Evolutionary conservation across 306 rosid species (phyloP).

Genomic region (Dryas octopetala): DNA sequence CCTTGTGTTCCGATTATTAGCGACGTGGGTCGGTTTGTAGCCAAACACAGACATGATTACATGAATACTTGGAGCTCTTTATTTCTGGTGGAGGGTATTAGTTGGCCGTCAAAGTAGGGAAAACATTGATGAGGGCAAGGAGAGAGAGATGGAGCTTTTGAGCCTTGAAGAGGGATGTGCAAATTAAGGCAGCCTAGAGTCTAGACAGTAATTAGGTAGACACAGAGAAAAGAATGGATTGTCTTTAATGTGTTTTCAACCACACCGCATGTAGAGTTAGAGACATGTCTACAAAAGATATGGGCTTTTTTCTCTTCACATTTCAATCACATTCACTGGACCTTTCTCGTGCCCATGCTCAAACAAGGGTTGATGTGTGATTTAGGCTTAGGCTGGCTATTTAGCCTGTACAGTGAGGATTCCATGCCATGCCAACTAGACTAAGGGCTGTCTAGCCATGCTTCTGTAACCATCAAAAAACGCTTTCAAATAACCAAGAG

Average conservation of each 20-base stretch:
- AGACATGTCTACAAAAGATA: background rate
- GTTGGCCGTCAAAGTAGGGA: constrained; percentile 48
- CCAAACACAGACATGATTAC: background rate
- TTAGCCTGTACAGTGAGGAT: too few relatives aligned
- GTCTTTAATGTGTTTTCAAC: constrained; percentile 5
- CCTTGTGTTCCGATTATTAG: background rate
- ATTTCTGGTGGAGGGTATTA: constrained; percentile 24
- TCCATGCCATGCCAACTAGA: too few relatives aligned
- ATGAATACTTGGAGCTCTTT: too few relatives aligned
- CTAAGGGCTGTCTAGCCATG: too few relatives aligned
- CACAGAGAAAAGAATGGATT: background rate
- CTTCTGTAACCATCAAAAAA: too few relatives aligned
- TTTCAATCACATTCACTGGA: background rate
- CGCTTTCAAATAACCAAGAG: too few relatives aligned
- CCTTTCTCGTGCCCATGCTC: constrained; percentile 25
- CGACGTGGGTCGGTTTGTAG: background rate
- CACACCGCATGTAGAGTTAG: too few relatives aligned
- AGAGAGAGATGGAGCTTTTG: too few relatives aligned
- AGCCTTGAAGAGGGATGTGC: too few relatives aligned
- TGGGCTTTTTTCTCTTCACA: background rate
- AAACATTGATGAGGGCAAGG: constrained; percentile 22
- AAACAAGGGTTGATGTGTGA: background rate
- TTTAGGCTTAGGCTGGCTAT: too few relatives aligned
- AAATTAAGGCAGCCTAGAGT: constrained; percentile 9
- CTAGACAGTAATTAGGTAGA: background rate